Evolutionary conservation across 257 asterid species (phyloP).

Genomic region (Phtheirospermum japonicum): DNA sequence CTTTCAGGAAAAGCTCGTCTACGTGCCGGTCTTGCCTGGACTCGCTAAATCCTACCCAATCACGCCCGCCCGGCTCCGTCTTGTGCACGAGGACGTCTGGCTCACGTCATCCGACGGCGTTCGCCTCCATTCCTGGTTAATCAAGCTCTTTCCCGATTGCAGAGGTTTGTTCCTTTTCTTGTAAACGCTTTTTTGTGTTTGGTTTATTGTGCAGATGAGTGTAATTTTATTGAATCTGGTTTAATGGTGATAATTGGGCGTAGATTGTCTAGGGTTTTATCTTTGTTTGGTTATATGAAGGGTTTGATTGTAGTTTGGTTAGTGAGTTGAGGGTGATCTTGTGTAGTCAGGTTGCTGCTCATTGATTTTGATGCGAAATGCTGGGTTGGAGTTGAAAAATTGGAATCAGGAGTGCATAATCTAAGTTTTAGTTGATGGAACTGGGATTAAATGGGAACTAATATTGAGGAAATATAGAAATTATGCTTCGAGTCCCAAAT

Average conservation of each 20-base stretch:
- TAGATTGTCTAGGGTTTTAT: constrained; percentile 29
- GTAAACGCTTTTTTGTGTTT: background rate
- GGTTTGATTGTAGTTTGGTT: constrained; percentile 20
- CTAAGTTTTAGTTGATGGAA: constrained; percentile 9
- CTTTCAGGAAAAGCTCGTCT: constrained; percentile 89
- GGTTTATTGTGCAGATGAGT: constrained; percentile 7
- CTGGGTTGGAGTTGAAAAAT: constrained; percentile 12
- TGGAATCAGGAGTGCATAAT: background rate
- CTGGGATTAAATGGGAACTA: constrained; percentile 9
- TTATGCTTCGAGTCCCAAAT: background rate
- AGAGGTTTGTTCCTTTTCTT: constrained; percentile 40
- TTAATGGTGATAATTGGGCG: constrained; percentile 12
- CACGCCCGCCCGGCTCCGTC: constrained; percentile 88
- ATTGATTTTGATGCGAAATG: constrained; percentile 15
- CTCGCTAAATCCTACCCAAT: constrained; percentile 81
- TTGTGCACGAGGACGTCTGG: constrained; percentile 90
- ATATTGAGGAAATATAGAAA: background rate
- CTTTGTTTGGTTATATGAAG: constrained; percentile 2
- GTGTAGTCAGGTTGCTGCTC: constrained; percentile 16
- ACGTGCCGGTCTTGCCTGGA: constrained; percentile 97
- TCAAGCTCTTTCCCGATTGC: constrained; percentile 72
- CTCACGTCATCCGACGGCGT: constrained; percentile 95
- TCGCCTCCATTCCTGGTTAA: constrained; percentile 97
- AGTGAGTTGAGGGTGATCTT: constrained; percentile 11
- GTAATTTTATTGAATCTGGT: constrained; percentile 21